Percentiles rank a stretch among this genome's conserved stretches.
phyloP scores from a whole-genome alignment of 371 early-diverging fungal genomes.

The Mucor saturninus region DNA sequence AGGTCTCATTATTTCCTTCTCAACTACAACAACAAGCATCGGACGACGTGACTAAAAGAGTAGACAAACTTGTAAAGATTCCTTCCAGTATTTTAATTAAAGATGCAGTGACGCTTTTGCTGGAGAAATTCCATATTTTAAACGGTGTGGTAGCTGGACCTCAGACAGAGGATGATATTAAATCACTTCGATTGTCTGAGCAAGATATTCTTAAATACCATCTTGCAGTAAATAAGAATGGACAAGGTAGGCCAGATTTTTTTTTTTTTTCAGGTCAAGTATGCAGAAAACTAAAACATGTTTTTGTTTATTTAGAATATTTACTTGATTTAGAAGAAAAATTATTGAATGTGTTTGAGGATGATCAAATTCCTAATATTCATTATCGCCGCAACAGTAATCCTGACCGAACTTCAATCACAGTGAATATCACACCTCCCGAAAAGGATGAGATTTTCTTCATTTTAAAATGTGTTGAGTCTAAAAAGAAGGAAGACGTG shows the following conservation, averaged over 20 bases:
- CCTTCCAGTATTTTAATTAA: constrained; percentile 36
- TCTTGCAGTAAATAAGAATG: constrained; percentile 27
- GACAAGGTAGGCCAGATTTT: constrained; percentile 14
- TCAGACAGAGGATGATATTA: constrained; percentile 27
- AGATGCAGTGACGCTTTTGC: constrained; percentile 39
- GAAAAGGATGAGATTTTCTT: constrained; percentile 48
- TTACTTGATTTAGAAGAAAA: constrained; percentile 22
- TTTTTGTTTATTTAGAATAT: constrained; percentile 1
- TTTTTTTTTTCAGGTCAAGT: not conserved
- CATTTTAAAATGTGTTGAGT: constrained; percentile 32
- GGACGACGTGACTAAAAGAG: constrained; percentile 19
- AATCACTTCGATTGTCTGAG: constrained; percentile 33
- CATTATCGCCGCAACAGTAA: constrained; percentile 43
- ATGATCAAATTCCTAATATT: constrained; percentile 35
- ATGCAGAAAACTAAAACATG: constrained; percentile 6
- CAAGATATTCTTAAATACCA: constrained; percentile 35
- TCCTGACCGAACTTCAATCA: constrained; percentile 50
- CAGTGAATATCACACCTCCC: constrained; percentile 43
- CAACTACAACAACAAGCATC: constrained; percentile 22
- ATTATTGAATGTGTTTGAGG: constrained; percentile 44
- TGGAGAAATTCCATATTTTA: constrained; percentile 55
- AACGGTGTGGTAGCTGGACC: constrained; percentile 51
- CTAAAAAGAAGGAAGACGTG: not conserved
- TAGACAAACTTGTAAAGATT: constrained; percentile 48
- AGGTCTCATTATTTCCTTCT: constrained; percentile 39